A percentile compares a stretch with the other conserved stretches of the same genome.
phyloP scores from a whole-genome alignment of 768 basidiomycete species.

The Lentinula aciculospora region DNA sequence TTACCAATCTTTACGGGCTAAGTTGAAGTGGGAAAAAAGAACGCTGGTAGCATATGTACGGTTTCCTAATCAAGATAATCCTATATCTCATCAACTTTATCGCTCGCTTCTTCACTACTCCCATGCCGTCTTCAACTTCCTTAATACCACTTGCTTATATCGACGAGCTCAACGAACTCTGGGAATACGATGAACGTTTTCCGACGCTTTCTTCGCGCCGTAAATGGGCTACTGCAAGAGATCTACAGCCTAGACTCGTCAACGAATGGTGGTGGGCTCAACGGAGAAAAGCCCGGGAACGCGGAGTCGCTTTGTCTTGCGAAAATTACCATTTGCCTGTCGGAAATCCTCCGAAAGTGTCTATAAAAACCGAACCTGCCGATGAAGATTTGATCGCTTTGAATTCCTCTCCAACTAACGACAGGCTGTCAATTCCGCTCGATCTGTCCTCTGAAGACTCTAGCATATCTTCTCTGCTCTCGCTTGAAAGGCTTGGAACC shows the following conservation, averaged over 20 bases:
- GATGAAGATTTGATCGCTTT: neutral
- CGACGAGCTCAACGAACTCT: slow-evolving; percentile 7
- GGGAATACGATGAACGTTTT: slow-evolving; percentile 2
- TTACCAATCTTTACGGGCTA: neutral
- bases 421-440: neutral
- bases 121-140: neutral
- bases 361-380: neutral
- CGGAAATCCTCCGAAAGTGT: neutral
- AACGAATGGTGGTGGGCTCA: slow-evolving; percentile 3
- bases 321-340: neutral
- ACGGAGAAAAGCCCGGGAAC: neutral
- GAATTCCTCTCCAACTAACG: neutral
- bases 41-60: neutral
- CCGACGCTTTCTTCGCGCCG: neutral
- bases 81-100: neutral
- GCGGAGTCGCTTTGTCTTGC: neutral
- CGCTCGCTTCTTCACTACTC: neutral
- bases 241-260: neutral
- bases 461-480: neutral
- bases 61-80: neutral
- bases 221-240: slow-evolving; percentile 4
- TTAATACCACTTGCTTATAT: neutral
- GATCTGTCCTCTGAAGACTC: neutral
- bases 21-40: neutral
- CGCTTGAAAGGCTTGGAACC: neutral